Evolutionary conservation across 2,329 filamentous ascomycete species (phyloP).

Genomic region (Arachnomyces sp.): DNA sequence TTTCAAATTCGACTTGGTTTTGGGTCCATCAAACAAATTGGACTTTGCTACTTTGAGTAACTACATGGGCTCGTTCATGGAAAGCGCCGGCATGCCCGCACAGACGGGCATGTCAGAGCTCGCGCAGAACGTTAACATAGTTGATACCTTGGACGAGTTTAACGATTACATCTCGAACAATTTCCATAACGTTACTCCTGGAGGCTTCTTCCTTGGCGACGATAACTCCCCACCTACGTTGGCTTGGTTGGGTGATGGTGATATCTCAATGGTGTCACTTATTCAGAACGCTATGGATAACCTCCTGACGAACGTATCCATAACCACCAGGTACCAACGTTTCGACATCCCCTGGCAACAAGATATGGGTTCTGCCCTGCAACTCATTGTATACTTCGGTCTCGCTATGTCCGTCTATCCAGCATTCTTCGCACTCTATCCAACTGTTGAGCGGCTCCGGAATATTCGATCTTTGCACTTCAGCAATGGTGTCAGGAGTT

Average conservation of each 20-base stretch:
- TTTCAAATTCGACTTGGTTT: slow-evolving; percentile 25
- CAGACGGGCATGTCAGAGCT: slow-evolving; percentile 28
- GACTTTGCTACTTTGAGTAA: slow-evolving; percentile 16
- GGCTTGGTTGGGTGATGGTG: slow-evolving; percentile 55
- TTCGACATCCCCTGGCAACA: slow-evolving; percentile 70
- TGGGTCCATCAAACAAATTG: slow-evolving; percentile 28
- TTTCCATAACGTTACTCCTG: slow-evolving; percentile 62
- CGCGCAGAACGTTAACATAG: slow-evolving; percentile 37
- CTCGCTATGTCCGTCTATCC: slow-evolving; percentile 71
- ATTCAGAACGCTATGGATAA: slow-evolving; percentile 59
- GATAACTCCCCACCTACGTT: slow-evolving; percentile 53
- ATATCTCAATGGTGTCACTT: slow-evolving; percentile 44
- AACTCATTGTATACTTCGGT: slow-evolving; percentile 73
- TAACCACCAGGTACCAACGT: slow-evolving; percentile 61
- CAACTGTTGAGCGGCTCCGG: slow-evolving; percentile 69
- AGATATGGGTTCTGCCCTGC: slow-evolving; percentile 61
- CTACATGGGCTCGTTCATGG: slow-evolving; percentile 10
- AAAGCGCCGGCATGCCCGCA: slow-evolving; percentile 21
- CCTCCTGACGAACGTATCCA: slow-evolving; percentile 58
- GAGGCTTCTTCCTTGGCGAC: slow-evolving; percentile 70
- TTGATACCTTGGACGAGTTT: slow-evolving; percentile 61
- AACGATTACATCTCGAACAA: slow-evolving; percentile 54
- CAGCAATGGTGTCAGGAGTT: slow-evolving; percentile 76
- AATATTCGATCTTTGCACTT: slow-evolving; percentile 81
- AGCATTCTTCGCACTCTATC: slow-evolving; percentile 81